Evolutionary conservation across 164 flowering plant genomes (phyloP).

Genomic region (Annona squamosa): DNA sequence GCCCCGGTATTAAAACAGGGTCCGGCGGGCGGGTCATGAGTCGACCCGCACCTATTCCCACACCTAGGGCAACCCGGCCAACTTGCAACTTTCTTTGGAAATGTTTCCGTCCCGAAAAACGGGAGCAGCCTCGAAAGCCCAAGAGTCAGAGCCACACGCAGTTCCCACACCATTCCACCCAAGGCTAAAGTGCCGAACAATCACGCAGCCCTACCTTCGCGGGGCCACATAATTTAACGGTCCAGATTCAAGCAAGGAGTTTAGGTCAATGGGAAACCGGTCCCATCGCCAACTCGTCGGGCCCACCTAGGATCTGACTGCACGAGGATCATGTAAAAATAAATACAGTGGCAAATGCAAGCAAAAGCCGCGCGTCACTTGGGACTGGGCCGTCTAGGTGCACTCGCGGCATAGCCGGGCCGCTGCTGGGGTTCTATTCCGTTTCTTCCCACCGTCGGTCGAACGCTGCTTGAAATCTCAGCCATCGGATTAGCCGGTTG

Average conservation of each 20-base stretch:
- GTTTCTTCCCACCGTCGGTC: background rate
- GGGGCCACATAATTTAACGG: background rate
- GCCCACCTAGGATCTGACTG: background rate
- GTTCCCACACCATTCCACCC: no score
- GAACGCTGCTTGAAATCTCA: background rate
- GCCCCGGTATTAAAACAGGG: no score
- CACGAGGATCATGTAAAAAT: background rate
- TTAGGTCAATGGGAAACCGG: background rate
- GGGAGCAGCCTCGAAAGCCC: no score
- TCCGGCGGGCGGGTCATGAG: no score
- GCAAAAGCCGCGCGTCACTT: no score
- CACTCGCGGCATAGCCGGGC: no score
- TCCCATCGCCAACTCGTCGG: background rate
- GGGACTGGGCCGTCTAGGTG: no score
- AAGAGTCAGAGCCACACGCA: no score
- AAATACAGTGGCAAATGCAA: background rate
- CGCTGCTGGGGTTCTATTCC: no score
- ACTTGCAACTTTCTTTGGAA: background rate
- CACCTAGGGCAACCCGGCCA: background rate
- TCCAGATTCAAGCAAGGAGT: background rate
- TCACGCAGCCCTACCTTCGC: background rate
- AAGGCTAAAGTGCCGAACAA: background rate
- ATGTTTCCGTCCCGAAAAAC: no score
- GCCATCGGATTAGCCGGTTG: background rate
- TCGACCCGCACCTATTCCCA: no score